Evolutionary conservation across 345 rosid genomes (phyloP).

Genomic region (Carallia pectinifolia): DNA sequence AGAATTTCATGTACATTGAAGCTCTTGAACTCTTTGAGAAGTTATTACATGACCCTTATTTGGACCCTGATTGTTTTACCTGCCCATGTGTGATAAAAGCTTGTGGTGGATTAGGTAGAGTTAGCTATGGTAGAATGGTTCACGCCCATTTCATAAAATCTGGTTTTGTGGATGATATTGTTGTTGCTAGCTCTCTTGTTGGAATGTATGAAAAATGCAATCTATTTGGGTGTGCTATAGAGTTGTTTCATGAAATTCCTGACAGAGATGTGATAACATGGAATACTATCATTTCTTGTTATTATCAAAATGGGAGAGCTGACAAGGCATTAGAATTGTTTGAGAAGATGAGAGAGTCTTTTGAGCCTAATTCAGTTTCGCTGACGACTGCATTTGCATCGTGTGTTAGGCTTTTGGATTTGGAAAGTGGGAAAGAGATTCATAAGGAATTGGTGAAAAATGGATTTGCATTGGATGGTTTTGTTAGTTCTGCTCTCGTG

Average conservation of each 20-base stretch:
- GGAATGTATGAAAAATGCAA: conserved; percentile 55
- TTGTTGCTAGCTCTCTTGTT: conserved; percentile 53
- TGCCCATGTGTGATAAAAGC: conserved; percentile 67
- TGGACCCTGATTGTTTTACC: conserved; percentile 54
- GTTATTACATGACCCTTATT: conserved; percentile 33
- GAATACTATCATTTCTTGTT: conserved; percentile 70
- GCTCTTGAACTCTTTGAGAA: conserved; percentile 46
- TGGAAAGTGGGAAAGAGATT: conserved; percentile 64
- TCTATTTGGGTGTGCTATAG: conserved; percentile 29
- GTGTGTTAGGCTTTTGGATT: conserved; percentile 57
- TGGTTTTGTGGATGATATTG: conserved; percentile 51
- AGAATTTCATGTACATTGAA: conserved; percentile 48
- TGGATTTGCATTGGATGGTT: conserved; percentile 44
- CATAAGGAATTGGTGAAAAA: conserved; percentile 38
- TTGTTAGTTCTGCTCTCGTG: conserved; percentile 64
- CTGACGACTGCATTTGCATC: conserved; percentile 49
- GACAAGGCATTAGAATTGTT: conserved; percentile 55
- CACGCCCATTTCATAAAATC: conserved; percentile 52
- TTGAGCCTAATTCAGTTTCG: conserved; percentile 61
- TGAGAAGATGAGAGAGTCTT: conserved; percentile 43
- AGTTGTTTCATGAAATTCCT: conserved; percentile 67
- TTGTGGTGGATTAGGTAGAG: conserved; percentile 43
- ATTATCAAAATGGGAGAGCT: conserved; percentile 60
- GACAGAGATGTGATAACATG: conserved; percentile 66
- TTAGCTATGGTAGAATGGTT: conserved; percentile 40